A percentile compares a stretch with the other conserved stretches of the same genome.
Evolutionary conservation across 163 green algal genomes (phyloP).

Genomic region (Chlamydomonas reinhardtii): DNA sequence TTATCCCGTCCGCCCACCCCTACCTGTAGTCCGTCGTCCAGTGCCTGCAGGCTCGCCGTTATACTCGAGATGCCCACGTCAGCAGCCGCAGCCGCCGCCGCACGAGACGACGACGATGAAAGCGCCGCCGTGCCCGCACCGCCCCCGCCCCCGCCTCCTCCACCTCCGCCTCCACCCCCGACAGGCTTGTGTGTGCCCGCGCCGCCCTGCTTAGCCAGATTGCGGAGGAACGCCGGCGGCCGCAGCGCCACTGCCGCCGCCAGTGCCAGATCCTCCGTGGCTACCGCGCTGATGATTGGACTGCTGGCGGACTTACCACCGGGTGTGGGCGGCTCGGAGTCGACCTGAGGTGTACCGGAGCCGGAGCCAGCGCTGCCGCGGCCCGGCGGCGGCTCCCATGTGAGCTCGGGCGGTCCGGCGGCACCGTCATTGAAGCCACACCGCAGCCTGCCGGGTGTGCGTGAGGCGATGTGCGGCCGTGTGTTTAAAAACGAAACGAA

Average conservation of each 20-base stretch:
- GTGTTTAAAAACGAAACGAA: too few relatives aligned
- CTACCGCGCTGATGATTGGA: not conserved
- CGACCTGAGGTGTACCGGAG: not conserved
- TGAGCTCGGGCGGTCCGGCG: not conserved
- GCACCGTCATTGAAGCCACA: slow-evolving; percentile 23
- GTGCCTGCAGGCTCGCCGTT: slow-evolving; percentile 6
- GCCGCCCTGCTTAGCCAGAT: slow-evolving; percentile 30
- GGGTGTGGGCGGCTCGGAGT: slow-evolving; percentile 22
- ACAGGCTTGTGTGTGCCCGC: slow-evolving; percentile 20
- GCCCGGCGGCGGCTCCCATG: slow-evolving; percentile 33
- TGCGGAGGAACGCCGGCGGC: slow-evolving; percentile 34
- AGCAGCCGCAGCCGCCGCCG: not conserved
- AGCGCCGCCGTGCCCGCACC: not conserved
- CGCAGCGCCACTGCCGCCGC: not conserved
- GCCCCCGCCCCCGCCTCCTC: not conserved
- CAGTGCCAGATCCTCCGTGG: not conserved
- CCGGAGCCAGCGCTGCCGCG: not conserved
- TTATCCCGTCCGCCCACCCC: too few relatives aligned
- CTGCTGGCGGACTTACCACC: too few relatives aligned
- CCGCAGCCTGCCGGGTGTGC: not conserved
- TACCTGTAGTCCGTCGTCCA: slow-evolving; percentile 38
- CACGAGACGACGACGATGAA: not conserved
- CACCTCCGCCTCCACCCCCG: not conserved
- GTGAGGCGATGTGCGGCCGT: too few relatives aligned
- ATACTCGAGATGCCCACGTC: slow-evolving; percentile 12